These are phyloP conservation scores for Eucalyptus polyanthemos DNA, from an alignment of 345 rosid species.

Conservation along the genomic window DNA sequence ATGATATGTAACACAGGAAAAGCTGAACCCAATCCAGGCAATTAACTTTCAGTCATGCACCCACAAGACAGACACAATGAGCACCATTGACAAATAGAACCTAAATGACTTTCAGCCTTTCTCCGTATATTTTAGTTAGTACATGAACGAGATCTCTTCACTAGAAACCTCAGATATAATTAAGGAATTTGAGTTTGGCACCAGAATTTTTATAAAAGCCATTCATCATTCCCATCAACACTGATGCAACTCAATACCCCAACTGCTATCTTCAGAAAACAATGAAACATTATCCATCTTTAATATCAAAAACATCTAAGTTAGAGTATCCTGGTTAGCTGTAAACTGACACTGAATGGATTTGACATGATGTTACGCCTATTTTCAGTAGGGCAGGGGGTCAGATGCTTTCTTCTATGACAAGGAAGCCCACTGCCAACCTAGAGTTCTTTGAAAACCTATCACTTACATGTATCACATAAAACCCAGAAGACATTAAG, in stretches of 20 bases:
- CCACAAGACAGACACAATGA: background rate
- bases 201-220: background rate
- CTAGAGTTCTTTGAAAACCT: background rate
- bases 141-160: background rate
- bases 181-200: background rate
- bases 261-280: background rate
- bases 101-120: background rate
- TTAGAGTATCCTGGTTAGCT: background rate
- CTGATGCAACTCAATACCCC: background rate
- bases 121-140: background rate
- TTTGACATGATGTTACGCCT: background rate
- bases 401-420: background rate
- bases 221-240: background rate
- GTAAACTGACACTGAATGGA: background rate
- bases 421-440: background rate
- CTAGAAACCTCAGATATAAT: background rate
- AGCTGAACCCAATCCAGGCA: background rate
- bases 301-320: background rate
- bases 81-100: background rate
- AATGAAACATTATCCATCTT: background rate
- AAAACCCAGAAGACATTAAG: background rate
- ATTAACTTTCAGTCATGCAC: background rate
- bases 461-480: background rate
- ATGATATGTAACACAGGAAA: background rate
- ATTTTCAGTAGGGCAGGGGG: background rate